Percentiles rank a stretch among this genome's conserved stretches.
Conservation (phyloP, 1,284 basidiomycete species). For the Irpex sp. region DNA sequence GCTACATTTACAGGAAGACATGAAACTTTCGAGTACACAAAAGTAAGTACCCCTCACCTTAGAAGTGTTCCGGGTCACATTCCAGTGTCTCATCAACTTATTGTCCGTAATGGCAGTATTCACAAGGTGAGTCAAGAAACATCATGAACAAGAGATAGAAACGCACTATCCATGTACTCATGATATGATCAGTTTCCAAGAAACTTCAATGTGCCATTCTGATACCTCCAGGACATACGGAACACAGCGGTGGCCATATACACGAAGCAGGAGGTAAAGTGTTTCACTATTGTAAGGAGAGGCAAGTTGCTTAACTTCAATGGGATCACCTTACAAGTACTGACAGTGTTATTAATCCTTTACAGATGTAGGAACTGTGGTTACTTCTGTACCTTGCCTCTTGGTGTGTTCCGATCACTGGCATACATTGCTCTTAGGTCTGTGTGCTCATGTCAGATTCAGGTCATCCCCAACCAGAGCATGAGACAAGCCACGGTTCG, state of each 20-base stretch:
- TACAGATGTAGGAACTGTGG: conserved; percentile 50
- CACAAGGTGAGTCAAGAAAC: conserved; percentile 29
- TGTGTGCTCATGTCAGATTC: neutral
- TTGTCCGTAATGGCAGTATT: conserved; percentile 17
- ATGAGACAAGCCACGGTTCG: conserved; percentile 61
- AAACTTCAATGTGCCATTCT: conserved; percentile 43
- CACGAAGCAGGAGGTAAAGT: conserved; percentile 37
- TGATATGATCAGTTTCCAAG: conserved; percentile 27
- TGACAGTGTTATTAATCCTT: neutral
- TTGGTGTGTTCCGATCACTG: conserved; percentile 41
- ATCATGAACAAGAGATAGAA: neutral
- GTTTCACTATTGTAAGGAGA: conserved; percentile 42
- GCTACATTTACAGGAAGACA: conserved; percentile 49
- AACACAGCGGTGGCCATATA: conserved; percentile 44
- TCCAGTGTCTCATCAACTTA: neutral
- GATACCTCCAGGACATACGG: conserved; percentile 38
- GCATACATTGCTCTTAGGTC: neutral
- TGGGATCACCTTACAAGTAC: neutral
- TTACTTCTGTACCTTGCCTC: conserved; percentile 56
- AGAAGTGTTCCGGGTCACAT: no score
- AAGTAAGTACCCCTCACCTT: conserved; percentile 29
- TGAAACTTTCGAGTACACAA: conserved; percentile 47
- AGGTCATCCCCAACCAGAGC: conserved; percentile 59
- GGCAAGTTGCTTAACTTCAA: conserved; percentile 26
- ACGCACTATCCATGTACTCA: no score